Evolutionary conservation across 1,284 basidiomycete species (phyloP).

Genomic region (Heterobasidion occidentale): DNA sequence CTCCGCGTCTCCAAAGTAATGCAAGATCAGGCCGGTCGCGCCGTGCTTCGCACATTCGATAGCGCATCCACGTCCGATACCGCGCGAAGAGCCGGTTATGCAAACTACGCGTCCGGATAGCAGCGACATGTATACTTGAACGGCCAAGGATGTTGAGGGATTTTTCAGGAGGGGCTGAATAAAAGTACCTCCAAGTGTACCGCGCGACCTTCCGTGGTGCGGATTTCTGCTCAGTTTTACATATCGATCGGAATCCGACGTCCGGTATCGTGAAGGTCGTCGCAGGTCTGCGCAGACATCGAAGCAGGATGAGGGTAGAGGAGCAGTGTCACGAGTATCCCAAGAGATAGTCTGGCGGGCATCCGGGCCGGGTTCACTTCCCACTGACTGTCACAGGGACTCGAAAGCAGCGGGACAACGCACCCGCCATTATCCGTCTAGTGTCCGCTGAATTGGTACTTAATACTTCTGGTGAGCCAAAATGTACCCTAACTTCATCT

Average conservation of each 20-base stretch:
- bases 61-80: constrained; percentile 75
- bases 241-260: too few relatives aligned
- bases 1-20: constrained; percentile 58
- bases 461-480: neutral
- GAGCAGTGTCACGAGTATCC: neutral
- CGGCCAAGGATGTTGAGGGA: too few relatives aligned
- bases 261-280: too few relatives aligned
- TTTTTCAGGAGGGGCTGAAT: too few relatives aligned
- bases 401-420: neutral
- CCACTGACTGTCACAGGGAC: constrained; percentile 1
- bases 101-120: constrained; percentile 58
- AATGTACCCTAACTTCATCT: neutral
- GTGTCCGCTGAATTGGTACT: neutral
- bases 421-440: neutral
- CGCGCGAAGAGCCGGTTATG: constrained; percentile 72
- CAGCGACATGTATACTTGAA: constrained; percentile 30
- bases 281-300: too few relatives aligned
- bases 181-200: too few relatives aligned
- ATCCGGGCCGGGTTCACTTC: neutral
- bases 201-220: too few relatives aligned
- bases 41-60: constrained; percentile 58
- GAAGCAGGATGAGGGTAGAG: neutral
- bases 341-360: neutral
- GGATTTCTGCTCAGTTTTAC: too few relatives aligned
- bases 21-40: constrained; percentile 59